Percentiles rank a stretch among this genome's conserved stretches.
Conservation (phyloP, 768 basidiomycete species). For the Lactarius tabidus region DNA sequence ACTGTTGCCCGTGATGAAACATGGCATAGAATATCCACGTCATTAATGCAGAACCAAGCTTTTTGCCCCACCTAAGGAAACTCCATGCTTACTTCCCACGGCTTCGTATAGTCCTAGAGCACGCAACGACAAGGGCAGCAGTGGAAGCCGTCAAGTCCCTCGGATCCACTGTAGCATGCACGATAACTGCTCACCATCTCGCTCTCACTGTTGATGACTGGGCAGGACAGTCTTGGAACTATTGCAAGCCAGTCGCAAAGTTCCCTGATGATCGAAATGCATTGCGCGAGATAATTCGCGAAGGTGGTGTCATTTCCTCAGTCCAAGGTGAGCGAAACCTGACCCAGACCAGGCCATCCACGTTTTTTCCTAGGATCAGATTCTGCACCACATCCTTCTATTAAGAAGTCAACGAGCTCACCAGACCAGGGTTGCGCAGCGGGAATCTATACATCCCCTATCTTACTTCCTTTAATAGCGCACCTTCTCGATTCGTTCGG, state of each 20-base stretch:
- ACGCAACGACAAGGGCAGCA: conserved; percentile 90
- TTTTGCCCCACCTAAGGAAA: conserved; percentile 81
- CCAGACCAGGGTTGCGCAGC: conserved; percentile 81
- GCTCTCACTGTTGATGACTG: conserved; percentile 93
- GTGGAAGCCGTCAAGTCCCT: conserved; percentile 79
- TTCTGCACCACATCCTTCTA: conserved; percentile 85
- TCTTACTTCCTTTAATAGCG: conserved; percentile 86
- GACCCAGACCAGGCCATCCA: conserved; percentile 61
- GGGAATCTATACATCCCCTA: conserved; percentile 92
- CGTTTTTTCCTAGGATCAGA: conserved; percentile 98
- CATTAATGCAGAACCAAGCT: conserved; percentile 87
- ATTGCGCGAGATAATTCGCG: conserved; percentile 66
- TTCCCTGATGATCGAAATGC: conserved; percentile 88
- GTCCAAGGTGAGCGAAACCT: background rate
- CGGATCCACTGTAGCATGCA: conserved; percentile 85
- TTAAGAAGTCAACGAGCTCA: conserved; percentile 63
- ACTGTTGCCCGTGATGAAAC: background rate
- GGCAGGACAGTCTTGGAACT: conserved; percentile 93
- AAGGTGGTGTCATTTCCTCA: conserved; percentile 46
- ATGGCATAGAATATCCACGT: conserved; percentile 74
- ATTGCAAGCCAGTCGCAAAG: conserved; percentile 98
- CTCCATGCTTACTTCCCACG: conserved; percentile 81
- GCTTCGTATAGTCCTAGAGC: conserved; percentile 94
- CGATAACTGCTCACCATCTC: conserved; percentile 96
- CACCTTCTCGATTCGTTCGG: conserved; percentile 84